Conservation (phyloP, 2,329 filamentous ascomycete genomes). For the Curvularia spicifera region DNA sequence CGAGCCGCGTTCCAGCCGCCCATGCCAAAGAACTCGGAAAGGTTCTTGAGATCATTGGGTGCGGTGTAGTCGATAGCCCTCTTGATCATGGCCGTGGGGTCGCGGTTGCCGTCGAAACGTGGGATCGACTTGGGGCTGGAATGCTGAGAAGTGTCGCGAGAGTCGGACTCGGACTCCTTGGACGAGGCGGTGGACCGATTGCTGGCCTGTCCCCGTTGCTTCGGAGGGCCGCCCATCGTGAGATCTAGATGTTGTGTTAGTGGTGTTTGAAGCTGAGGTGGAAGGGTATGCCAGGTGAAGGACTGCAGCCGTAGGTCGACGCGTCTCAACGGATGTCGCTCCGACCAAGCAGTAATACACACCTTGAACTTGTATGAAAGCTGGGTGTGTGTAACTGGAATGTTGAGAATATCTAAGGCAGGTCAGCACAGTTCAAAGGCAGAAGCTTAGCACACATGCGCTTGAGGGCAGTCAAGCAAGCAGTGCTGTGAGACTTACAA, state of each 20-base stretch:
- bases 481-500: slow-evolving; percentile 3
- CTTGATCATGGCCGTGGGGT: slow-evolving; percentile 23
- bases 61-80: slow-evolving; percentile 34
- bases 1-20: slow-evolving; percentile 46
- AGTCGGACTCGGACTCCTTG: slow-evolving; percentile 34
- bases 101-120: slow-evolving; percentile 46
- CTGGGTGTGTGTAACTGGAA: slow-evolving; percentile 15
- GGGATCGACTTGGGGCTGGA: slow-evolving; percentile 39
- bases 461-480: slow-evolving; percentile 10
- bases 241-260: slow-evolving; percentile 30
- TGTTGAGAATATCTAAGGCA: slow-evolving; percentile 17
- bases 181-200: slow-evolving; percentile 35
- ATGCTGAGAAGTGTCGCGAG: slow-evolving; percentile 34
- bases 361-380: slow-evolving; percentile 18
- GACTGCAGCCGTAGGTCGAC: neutral
- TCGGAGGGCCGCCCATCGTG: slow-evolving; percentile 49
- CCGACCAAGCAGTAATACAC: slow-evolving; percentile 6
- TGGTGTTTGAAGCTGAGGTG: slow-evolving; percentile 10
- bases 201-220: slow-evolving; percentile 44
- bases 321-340: neutral
- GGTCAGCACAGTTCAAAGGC: slow-evolving; percentile 23
- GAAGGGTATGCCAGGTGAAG: neutral
- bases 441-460: slow-evolving; percentile 15
- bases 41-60: slow-evolving; percentile 42
- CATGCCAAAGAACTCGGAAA: slow-evolving; percentile 46